Evolutionary conservation across 768 basidiomycete species (phyloP).

Genomic region (Russula griseocarnosa): DNA sequence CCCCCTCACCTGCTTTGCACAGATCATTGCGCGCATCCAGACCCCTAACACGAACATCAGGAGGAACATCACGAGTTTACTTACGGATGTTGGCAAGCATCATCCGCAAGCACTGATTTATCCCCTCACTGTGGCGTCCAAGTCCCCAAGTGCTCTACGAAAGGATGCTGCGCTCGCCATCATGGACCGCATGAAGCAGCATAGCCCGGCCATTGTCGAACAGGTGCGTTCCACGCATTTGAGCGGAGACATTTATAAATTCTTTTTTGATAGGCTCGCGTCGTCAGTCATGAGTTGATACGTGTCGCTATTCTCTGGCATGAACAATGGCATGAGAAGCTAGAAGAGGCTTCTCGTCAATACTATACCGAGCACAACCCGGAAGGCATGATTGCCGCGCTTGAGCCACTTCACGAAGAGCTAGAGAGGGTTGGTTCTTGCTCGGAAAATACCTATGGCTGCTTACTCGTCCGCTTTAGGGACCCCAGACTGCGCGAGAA

Average conservation of each 20-base stretch:
- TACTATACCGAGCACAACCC: slow-evolving; percentile 98
- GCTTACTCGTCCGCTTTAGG: slow-evolving; percentile 44
- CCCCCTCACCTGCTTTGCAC: slow-evolving; percentile 10
- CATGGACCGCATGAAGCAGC: slow-evolving; percentile 91
- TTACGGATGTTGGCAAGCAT: slow-evolving; percentile 90
- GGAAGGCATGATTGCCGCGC: slow-evolving; percentile 89
- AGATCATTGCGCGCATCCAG: slow-evolving; percentile 99
- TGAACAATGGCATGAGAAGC: slow-evolving; percentile 96
- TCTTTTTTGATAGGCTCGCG: slow-evolving; percentile 52
- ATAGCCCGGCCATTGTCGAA: slow-evolving; percentile 80
- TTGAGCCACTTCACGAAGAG: slow-evolving; percentile 91
- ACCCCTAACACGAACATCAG: slow-evolving; percentile 85
- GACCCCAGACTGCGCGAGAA: slow-evolving; percentile 90
- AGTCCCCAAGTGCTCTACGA: slow-evolving; percentile 82
- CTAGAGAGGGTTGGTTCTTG: slow-evolving; percentile 64
- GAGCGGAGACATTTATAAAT: background rate
- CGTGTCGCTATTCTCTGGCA: slow-evolving; percentile 98
- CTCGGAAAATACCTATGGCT: background rate
- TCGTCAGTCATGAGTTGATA: slow-evolving; percentile 93
- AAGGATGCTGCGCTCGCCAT: slow-evolving; percentile 79
- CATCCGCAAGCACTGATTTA: slow-evolving; percentile 98
- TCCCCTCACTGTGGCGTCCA: slow-evolving; percentile 91
- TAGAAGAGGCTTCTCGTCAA: slow-evolving; percentile 93
- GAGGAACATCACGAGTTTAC: slow-evolving; percentile 79
- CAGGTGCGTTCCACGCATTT: slow-evolving; percentile 50